Evolutionary conservation across 1,284 basidiomycete species (phyloP), one percentile per base, ranked within the genome.

Genomic region (Phlebopus sp.): DNA sequence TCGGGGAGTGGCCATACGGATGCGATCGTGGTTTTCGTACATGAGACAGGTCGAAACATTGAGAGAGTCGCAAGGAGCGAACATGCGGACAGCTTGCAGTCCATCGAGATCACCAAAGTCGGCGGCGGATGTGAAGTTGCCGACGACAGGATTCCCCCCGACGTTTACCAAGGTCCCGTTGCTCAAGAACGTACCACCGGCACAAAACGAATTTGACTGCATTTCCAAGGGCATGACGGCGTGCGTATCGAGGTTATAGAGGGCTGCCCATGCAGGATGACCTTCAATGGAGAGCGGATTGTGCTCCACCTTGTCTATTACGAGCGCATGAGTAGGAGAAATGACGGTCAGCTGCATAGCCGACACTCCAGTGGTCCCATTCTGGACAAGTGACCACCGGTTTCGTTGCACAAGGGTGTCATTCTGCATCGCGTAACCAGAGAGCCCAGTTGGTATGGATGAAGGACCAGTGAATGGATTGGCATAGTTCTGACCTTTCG

Each of bases 121-220:
- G 5, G 82, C 80, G 37, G 84, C 62, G 47, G 78, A 73, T 2
- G 85, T 87, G 31, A 73, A 70, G 52, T 72, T 73, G 43, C 76
- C 76, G 14, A 86, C 82, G 35, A 86, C 81, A 10, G 84, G 86
- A 59, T 90, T 89, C 7, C 87, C 88, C 45, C 89, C 87, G 15
- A 90, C 82, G 56, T 81, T 89, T 61, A 90, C 69, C 27, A 91
- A 62, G 0, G 86, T 88, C 2, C 87, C 89, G 55, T 90, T 88
- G 35, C 81, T 65, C 29, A 90, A 67, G 66, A 90, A 91, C 3
- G 80, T 74, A 14, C 91, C 90, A 21, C 87, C 87, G 5, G 90
- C 90, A 62, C 90, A 93, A 69, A 92, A 93, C n/a, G 87, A 91
- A 63, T 93, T 92, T 0, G 87, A 90, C 55, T 78, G 67, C 64